Evolutionary conservation across 768 basidiomycete species (phyloP).

Genomic region (Boletus pseudo-olivaceus): DNA sequence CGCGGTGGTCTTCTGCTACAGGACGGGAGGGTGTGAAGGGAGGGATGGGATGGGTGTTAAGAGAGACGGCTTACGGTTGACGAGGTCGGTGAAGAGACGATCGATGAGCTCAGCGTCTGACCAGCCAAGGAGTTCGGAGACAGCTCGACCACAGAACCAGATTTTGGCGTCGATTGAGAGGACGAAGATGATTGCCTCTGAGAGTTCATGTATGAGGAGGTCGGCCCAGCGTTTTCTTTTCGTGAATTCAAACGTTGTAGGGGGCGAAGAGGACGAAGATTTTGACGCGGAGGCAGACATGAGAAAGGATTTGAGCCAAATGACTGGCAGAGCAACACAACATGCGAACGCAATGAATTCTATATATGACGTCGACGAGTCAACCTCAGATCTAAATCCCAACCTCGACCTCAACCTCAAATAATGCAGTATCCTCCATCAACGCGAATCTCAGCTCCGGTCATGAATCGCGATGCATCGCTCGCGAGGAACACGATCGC

Average conservation of each 20-base stretch:
- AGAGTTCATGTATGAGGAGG: slow-evolving; percentile 69
- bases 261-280: neutral
- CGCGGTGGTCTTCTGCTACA: slow-evolving; percentile 54
- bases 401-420: slow-evolving; percentile 26
- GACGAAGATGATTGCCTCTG: slow-evolving; percentile 68
- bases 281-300: slow-evolving; percentile 20
- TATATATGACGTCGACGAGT: slow-evolving; percentile 26
- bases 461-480: slow-evolving; percentile 88
- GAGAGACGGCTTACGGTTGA: slow-evolving; percentile 49
- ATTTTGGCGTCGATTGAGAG: slow-evolving; percentile 61
- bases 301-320: neutral
- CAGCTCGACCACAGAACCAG: slow-evolving; percentile 64
- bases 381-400: slow-evolving; percentile 10
- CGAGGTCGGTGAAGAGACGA: slow-evolving; percentile 56
- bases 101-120: slow-evolving; percentile 69
- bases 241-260: slow-evolving; percentile 69
- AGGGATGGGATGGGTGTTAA: neutral
- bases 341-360: neutral
- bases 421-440: slow-evolving; percentile 87
- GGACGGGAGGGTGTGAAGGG: slow-evolving; percentile 1
- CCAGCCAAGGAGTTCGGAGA: slow-evolving; percentile 77
- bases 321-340: neutral
- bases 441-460: slow-evolving; percentile 78
- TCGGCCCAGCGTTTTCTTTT: slow-evolving; percentile 88
- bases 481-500: slow-evolving; percentile 89